These are phyloP conservation scores for Podospora bellae-mahoneyi DNA, from an alignment of 495 filamentous ascomycete species.

Conservation along the genomic window DNA sequence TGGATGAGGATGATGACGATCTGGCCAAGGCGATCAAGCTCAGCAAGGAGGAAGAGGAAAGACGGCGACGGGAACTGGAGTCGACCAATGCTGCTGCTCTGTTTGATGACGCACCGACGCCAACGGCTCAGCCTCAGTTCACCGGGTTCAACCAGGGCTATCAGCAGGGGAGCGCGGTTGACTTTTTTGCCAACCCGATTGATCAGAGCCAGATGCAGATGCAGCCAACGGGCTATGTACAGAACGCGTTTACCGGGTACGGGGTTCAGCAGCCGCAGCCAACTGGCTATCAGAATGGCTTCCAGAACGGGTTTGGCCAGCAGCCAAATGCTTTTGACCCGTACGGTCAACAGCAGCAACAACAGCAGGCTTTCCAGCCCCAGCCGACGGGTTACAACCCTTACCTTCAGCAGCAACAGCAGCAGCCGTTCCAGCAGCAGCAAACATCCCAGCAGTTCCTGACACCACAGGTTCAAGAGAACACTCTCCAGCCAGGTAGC, in stretches of 20 bases:
- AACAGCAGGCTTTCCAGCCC: constrained; percentile 59
- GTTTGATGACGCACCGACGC: constrained; percentile 76
- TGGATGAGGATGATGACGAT: constrained; percentile 65
- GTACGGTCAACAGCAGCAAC: constrained; percentile 55
- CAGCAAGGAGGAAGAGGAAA: constrained; percentile 88
- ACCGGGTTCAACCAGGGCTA: constrained; percentile 95
- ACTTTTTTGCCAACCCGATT: constrained; percentile 94
- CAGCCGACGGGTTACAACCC: constrained; percentile 81
- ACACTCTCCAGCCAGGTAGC: constrained; percentile 63
- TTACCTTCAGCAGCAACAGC: constrained; percentile 56
- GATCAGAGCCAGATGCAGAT: constrained; percentile 64
- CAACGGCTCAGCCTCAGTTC: constrained; percentile 62
- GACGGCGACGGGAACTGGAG: constrained; percentile 83
- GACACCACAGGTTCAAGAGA: constrained; percentile 56
- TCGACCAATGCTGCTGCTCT: constrained; percentile 80
- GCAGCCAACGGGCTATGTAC: constrained; percentile 79
- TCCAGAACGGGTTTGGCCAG: constrained; percentile 43
- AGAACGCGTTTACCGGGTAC: constrained; percentile 68
- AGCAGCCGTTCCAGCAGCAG: constrained; percentile 43
- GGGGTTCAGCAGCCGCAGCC: constrained; percentile 41
- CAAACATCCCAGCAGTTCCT: constrained; percentile 46
- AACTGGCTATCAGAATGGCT: constrained; percentile 63
- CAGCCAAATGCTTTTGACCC: constrained; percentile 39
- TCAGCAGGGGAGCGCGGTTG: constrained; percentile 90
- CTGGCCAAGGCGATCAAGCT: constrained; percentile 94